phyloP scores from a whole-genome alignment of 139 green algal genomes.

The Coccomyxa sp. region DNA sequence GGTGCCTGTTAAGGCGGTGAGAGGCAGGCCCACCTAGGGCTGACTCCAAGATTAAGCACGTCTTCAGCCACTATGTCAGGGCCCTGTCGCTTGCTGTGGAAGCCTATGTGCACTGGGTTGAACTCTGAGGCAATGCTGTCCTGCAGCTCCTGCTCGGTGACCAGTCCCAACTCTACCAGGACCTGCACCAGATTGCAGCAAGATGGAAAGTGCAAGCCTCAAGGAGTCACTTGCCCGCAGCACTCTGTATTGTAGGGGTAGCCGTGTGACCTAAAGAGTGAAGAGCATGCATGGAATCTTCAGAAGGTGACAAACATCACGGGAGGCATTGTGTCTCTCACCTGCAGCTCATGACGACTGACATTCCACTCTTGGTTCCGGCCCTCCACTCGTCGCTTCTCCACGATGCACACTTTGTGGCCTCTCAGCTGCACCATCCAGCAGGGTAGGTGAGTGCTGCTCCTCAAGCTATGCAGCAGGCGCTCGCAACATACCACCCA shows the following conservation, averaged over 20 bases:
- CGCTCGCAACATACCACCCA: background rate
- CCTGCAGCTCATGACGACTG: conserved; percentile 57
- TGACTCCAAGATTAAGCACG: conserved; percentile 79
- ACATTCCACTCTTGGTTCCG: conserved; percentile 77
- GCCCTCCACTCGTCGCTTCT: conserved; percentile 49
- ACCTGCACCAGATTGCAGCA: conserved; percentile 12
- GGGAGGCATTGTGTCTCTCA: background rate
- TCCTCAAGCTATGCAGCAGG: background rate
- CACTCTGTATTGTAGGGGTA: background rate
- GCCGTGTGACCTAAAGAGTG: background rate
- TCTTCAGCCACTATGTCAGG: conserved; percentile 50
- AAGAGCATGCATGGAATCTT: background rate
- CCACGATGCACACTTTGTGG: conserved; percentile 50
- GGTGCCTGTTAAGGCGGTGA: background rate
- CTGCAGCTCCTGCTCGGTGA: conserved; percentile 60
- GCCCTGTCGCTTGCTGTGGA: conserved; percentile 14
- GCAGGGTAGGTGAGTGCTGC: background rate
- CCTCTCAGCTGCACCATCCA: conserved; percentile 63
- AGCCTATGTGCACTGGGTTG: conserved; percentile 66
- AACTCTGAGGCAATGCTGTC: conserved; percentile 58
- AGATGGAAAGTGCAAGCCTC: background rate
- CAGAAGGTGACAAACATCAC: background rate
- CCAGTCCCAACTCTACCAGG: conserved; percentile 55
- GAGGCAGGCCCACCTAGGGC: conserved; percentile 20
- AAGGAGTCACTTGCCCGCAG: background rate